These are phyloP conservation scores for Candida sanyiensis DNA, from an alignment of 805 yeast genomes.

Conservation along the genomic window DNA sequence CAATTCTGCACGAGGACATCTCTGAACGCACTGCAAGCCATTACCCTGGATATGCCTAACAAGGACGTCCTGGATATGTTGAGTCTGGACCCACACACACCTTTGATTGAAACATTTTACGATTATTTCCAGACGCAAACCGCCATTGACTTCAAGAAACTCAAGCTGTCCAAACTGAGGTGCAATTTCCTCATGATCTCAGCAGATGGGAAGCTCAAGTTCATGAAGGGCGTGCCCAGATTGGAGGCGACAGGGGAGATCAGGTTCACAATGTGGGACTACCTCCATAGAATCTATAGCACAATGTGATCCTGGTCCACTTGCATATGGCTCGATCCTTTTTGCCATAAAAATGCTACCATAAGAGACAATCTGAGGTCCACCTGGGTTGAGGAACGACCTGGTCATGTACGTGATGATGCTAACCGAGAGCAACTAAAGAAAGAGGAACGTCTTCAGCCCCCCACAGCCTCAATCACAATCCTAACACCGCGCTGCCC, in stretches of 20 bases:
- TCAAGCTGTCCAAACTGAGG: conserved; percentile 17
- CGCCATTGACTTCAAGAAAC: conserved; percentile 24
- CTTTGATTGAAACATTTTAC: conserved; percentile 17
- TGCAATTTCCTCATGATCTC: conserved; percentile 19
- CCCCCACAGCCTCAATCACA: too few species aligned
- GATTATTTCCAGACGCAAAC: conserved; percentile 24
- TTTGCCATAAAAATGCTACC: neutral
- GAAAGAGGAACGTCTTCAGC: too few species aligned
- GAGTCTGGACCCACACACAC: conserved; percentile 1
- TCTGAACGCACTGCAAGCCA: conserved; percentile 18
- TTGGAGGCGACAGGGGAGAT: conserved; percentile 17
- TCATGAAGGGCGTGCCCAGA: conserved; percentile 20
- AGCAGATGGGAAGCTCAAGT: conserved; percentile 20
- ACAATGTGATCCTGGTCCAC: neutral
- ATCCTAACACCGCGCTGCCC: too few species aligned
- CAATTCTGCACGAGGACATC: conserved; percentile 22
- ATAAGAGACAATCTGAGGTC: neutral
- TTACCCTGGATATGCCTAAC: conserved; percentile 26
- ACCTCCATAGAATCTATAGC: conserved; percentile 12
- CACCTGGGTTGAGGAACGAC: too few species aligned
- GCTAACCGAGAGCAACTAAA: too few species aligned
- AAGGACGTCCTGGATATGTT: conserved; percentile 22
- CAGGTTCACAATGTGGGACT: conserved; percentile 24
- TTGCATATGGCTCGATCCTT: too few species aligned
- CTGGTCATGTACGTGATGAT: too few species aligned